phyloP scores from a whole-genome alignment of 2,329 filamentous ascomycete genomes.

The Dactylellina cionopaga region DNA sequence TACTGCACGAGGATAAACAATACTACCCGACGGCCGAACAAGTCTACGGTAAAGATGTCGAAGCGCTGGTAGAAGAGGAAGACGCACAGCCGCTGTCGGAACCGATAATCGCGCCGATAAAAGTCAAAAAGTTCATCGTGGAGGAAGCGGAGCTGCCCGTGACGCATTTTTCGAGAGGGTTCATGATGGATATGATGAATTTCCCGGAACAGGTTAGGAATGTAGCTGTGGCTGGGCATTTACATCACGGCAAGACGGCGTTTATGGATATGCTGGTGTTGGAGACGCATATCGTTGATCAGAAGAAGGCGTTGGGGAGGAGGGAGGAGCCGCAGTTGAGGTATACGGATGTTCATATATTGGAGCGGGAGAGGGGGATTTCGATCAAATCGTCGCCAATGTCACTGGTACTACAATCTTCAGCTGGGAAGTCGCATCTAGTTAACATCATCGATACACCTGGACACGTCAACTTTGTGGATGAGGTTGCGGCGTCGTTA shows the following conservation, averaged over 20 bases:
- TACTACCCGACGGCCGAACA: conserved; percentile 99
- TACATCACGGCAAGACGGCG: conserved; percentile 97
- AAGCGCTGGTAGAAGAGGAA: conserved; percentile 95
- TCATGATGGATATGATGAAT: conserved; percentile 96
- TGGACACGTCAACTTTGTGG: conserved; percentile 97
- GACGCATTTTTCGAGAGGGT: conserved; percentile 62
- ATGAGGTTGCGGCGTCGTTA: conserved; percentile 90
- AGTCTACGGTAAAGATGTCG: conserved; percentile 91
- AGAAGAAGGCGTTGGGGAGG: conserved; percentile 66
- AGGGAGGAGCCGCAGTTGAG: conserved; percentile 77
- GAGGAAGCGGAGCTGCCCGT: conserved; percentile 88
- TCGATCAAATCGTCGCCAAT: conserved; percentile 95
- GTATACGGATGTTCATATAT: conserved; percentile 90
- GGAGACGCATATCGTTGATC: conserved; percentile 91
- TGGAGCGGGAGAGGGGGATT: conserved; percentile 88
- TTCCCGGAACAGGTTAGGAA: conserved; percentile 95
- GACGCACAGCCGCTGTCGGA: conserved; percentile 92
- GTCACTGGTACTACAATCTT: conserved; percentile 87
- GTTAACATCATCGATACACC: conserved; percentile 96
- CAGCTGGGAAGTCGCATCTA: conserved; percentile 92
- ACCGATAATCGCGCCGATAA: conserved; percentile 91
- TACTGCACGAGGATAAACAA: conserved; percentile 98
- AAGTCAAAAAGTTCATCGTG: conserved; percentile 94
- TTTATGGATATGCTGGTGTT: conserved; percentile 98
- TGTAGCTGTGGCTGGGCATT: conserved; percentile 86